Base-by-base conservation (phyloP, 139 green algal genomes). In the Asterochloris sp. region DNA sequence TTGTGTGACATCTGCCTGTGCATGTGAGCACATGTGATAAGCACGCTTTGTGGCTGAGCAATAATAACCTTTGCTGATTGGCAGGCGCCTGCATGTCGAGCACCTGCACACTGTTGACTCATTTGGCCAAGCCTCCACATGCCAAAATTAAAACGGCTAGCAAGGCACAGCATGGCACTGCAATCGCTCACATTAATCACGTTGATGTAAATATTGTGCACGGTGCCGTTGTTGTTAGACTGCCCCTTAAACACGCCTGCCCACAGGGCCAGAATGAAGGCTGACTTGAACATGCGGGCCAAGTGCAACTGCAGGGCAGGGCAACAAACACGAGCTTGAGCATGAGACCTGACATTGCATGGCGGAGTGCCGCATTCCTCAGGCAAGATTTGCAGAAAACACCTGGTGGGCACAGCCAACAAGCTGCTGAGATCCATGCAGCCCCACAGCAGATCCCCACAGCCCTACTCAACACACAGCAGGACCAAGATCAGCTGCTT, bases 181-280 rank as follows among this genome's bases (percentile, higher is more conserved):
- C 64, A 69, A 69, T 69, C 14, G 16, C 85, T 64, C 27, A 93
- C 29, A 67, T 84, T 88, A 28, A 84, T 67, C 29, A 80, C 76
- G 78, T 66, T 87, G 67, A 71, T 74, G 38, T 84, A 80, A 15
- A 77, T 24, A 12, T 71, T 83, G 47, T 69, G 66, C 19, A 74
- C 47, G 13, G 77, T 80, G 23, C 60, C 26, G 24, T 71, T 76
- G 16, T 78, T 82, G 63, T 76, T 76, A 60, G 78, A 62, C n/a
- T 63, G 67, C 11, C n/a, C 62, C 54, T 81, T 27, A 38, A 87
- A 84, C 62, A 87, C n/a, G 28, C 38, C 83, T 11, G 78, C 83
- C 68, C 82, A 87, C 19, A 87, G 73, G 47, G 38, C 79, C 6
- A 66, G 71, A 17, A 87, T 74, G 64, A 87, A 66, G 10, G 64